Evolutionary conservation across 2,329 filamentous ascomycete genomes (phyloP), one percentile per base, ranked within the genome.

Genomic region (Phialophora chinensis): DNA sequence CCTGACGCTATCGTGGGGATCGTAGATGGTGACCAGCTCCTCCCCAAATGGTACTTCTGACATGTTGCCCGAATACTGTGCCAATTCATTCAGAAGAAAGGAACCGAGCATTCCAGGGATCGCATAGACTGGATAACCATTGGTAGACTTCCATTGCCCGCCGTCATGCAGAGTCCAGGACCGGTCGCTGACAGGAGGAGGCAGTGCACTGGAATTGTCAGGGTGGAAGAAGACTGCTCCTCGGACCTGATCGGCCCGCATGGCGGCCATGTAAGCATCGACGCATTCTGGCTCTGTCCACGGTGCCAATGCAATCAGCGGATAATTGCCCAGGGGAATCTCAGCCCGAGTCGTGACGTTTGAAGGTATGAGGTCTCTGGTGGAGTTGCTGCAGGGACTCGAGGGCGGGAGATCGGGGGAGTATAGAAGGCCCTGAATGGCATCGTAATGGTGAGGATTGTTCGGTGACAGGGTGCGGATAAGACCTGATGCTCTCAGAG

Each of bases 241-340:
- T 50, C 87, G 84, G 10, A 90, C 83, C 27, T 86, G 84, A 71
- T 89, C 86, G n/a, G 86, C 85, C 23, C 86, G 83, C 2, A 85
- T 85, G 12, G 82, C 80, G 20, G 83, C 79, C 55, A 98, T 84
- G 75, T 92, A 97, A 53, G 89, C 85, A 63, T 84, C 79, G 12
- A 91, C 90, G 75, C 94, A 99, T 29, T 87, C 81, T 7, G 84
- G 80, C 68, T 85, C 90, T 72, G 92, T 87, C 93, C 94, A 98
- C 31, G 94, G 94, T 27, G 92, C 93, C 61, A 97, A 80, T 31
- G 91, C 93, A 72, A 97, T 87, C 60, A 93, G 82, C 63, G 90
- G 88, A 76, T 91, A 92, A 71, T 90, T 87, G 23, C 77, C 76
- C 0, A 84, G 81, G 0, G 84, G 83, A 17, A 97, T 85, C 73